Base-by-base conservation (phyloP, 768 basidiomycete genomes). In the Tulasnella sp. region DNA sequence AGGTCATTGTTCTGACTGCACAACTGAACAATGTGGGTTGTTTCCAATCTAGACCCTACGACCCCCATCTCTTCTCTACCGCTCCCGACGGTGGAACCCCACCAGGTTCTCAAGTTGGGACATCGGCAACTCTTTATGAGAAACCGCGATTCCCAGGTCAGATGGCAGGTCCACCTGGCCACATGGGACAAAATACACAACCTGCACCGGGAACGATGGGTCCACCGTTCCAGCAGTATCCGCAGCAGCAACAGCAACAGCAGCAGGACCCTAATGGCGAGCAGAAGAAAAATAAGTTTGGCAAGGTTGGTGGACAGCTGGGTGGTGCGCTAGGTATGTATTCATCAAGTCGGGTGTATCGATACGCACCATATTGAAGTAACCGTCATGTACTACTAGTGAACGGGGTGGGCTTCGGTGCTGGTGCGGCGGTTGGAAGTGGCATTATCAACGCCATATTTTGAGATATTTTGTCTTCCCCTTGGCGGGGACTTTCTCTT, bases 361-460 rank as follows among this genome's bases (percentile, higher is more conserved):
- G 38, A 44, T 31, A 73, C 44, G 71, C 38, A 71, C 73, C 44
- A 19, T 48, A 58, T 48, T 72, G 42, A 46, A 74, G 27, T 73
- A 34, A 16, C 31, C 38, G 19, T 44, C 44, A 7, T 46, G 36
- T 39, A 42, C 12, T 39, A 27, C 27, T 16, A 79, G 78, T 74
- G 40, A 73, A 31, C 40, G 78, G 78, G 10, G 73, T 79, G 73
- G 78, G 78, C 16, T 79, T 79, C 44, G 78, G 78, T 73, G 78
- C 78, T 79, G 73, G 73, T 52, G 75, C 75, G 16, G 75, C 75
- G 14, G 75, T 76, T 34, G 75, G 75, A 27, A 56, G 75, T 48
- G 75, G 75, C 38, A 76, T 76, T 56, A 48, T 76, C 46, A 56
- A 76, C 38, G 75, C 75, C 39, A 76, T 76, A 27, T 76, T 76